Conservation (phyloP, 495 filamentous ascomycete genomes). For the Penicillium cosmopolitanum region DNA sequence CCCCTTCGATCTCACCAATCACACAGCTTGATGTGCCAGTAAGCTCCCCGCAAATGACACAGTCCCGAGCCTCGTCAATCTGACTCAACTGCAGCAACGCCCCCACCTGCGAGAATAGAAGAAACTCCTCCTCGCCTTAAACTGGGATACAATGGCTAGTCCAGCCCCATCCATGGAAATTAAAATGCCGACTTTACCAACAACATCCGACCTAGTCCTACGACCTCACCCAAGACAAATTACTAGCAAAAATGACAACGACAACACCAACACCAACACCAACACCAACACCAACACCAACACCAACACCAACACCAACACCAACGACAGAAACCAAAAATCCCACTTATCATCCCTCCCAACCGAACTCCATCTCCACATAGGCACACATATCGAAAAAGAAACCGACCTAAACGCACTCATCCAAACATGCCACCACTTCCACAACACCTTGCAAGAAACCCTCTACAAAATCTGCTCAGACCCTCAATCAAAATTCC, state of each 20-base stretch:
- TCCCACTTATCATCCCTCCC: background rate
- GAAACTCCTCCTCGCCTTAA: too few relatives aligned
- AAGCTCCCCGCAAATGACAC: too few relatives aligned
- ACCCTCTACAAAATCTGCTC: background rate
- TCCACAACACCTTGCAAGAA: background rate
- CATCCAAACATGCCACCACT: background rate
- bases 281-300: background rate
- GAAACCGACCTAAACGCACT: background rate
- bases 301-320: background rate
- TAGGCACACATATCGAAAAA: background rate
- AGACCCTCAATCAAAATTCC: background rate
- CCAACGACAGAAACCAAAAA: background rate
- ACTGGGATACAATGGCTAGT: too few relatives aligned
- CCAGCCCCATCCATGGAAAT: background rate
- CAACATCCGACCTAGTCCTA: too few relatives aligned
- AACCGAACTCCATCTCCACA: background rate
- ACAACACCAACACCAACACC: background rate
- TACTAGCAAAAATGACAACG: background rate
- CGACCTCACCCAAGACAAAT: background rate
- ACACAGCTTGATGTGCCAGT: too few relatives aligned
- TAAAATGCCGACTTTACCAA: background rate
- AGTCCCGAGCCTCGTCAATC: too few relatives aligned
- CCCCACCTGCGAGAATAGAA: too few relatives aligned
- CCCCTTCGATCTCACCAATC: too few relatives aligned
- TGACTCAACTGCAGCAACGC: too few relatives aligned